Conservation (phyloP, 192 early-diverging fungal genomes). For the Spinellus fusiger region DNA sequence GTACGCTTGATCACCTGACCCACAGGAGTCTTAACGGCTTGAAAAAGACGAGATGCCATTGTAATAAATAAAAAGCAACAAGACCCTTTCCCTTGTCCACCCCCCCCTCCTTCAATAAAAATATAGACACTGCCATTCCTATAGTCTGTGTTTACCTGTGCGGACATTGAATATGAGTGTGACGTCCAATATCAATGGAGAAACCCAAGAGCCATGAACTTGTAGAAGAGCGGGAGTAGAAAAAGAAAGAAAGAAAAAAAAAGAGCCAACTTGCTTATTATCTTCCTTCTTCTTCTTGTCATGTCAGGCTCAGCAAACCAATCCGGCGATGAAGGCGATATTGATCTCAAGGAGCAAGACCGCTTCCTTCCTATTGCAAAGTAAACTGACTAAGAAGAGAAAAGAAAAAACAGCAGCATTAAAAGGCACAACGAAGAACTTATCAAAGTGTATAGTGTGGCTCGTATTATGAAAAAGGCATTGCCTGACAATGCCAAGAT, state of each 20-base stretch:
- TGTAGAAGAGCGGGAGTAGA: too few species aligned
- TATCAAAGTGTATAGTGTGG: conserved; percentile 49
- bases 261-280: neutral
- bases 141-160: too few species aligned
- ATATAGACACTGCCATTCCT: too few species aligned
- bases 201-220: neutral
- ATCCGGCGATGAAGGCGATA: conserved; percentile 59
- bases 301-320: conserved; percentile 44
- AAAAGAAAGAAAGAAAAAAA: too few species aligned
- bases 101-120: too few species aligned
- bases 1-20: conserved; percentile 1
- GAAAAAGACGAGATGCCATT: conserved; percentile 16
- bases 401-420: neutral
- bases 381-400: conserved; percentile 8
- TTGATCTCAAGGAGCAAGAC: conserved; percentile 88
- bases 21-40: neutral
- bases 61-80: too few species aligned
- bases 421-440: conserved; percentile 2
- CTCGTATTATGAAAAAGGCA: conserved; percentile 95
- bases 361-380: conserved; percentile 94
- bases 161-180: neutral
- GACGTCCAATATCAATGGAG: neutral
- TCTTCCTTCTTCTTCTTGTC: neutral
- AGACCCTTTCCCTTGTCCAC: too few species aligned
- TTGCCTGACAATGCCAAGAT: conserved; percentile 97